These are phyloP conservation scores for Dactylellina sp. DNA, from an alignment of 2,329 filamentous ascomycete species.

Conservation along the genomic window DNA sequence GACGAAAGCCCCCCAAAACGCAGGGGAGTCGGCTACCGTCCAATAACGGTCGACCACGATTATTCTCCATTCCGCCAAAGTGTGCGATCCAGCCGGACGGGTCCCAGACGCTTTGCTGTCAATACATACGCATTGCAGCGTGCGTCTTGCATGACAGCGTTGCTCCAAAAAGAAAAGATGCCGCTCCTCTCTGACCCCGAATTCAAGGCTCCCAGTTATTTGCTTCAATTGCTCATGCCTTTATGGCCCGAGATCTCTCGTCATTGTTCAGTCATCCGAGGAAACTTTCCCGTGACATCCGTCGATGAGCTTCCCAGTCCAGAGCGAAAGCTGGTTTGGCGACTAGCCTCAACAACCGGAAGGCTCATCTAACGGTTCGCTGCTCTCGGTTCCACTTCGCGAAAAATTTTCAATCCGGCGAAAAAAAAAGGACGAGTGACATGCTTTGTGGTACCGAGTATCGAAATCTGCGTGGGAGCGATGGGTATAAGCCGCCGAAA, in stretches of 20 bases:
- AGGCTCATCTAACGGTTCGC: conserved; percentile 21
- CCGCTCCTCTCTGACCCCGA: conserved; percentile 7
- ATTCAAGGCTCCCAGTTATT: not conserved
- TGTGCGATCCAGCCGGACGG: conserved; percentile 48
- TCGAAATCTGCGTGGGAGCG: conserved; percentile 18
- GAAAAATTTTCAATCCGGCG: conserved; percentile 8
- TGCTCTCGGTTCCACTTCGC: conserved; percentile 41
- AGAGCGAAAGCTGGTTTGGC: not conserved
- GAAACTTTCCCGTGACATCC: conserved; percentile 30
- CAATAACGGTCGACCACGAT: conserved; percentile 56
- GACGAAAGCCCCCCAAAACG: conserved; percentile 22
- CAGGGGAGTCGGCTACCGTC: conserved; percentile 53
- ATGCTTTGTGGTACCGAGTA: conserved; percentile 31
- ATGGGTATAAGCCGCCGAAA: conserved; percentile 39
- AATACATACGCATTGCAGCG: conserved; percentile 57
- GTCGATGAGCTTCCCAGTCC: conserved; percentile 16
- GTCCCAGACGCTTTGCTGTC: conserved; percentile 57
- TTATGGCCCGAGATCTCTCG: conserved; percentile 44
- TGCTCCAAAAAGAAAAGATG: conserved; percentile 26
- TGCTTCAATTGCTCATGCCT: conserved; percentile 31
- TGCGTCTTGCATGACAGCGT: conserved; percentile 47
- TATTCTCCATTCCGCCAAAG: conserved; percentile 45
- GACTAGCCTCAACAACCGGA: conserved; percentile 39
- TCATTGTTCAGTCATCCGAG: conserved; percentile 57
- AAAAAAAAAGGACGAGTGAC: conserved; percentile 23